Conservation (phyloP, 2,329 filamentous ascomycete genomes). For the Nemania abortiva region DNA sequence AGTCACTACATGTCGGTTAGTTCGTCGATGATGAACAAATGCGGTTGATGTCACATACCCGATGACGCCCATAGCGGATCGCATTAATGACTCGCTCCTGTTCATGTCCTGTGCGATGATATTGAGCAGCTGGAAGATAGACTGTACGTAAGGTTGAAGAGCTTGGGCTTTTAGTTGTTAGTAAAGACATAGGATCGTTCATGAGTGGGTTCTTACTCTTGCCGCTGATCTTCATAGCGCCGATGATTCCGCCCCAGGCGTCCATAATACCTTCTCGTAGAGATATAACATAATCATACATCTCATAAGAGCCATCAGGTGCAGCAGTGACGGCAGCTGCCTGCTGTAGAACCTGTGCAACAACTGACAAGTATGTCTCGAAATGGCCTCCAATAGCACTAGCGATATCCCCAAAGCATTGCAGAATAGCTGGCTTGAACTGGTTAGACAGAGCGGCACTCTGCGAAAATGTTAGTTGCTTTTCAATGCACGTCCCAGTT, state of each 20-base stretch:
- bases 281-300: constrained; percentile 96
- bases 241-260: constrained; percentile 96
- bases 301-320: constrained; percentile 88
- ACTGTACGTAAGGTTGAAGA: constrained; percentile 81
- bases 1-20: constrained; percentile 72
- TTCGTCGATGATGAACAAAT: neutral
- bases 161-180: constrained; percentile 67
- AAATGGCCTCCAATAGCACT: constrained; percentile 93
- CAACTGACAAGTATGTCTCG: constrained; percentile 91
- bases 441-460: constrained; percentile 91
- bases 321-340: constrained; percentile 84
- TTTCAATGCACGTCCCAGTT: constrained; percentile 2
- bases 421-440: constrained; percentile 97
- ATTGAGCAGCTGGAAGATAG: constrained; percentile 89
- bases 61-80: constrained; percentile 97
- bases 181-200: constrained; percentile 22
- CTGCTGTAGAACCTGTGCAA: constrained; percentile 94
- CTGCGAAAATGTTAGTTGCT: constrained; percentile 60
- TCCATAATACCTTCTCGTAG: constrained; percentile 98
- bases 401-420: constrained; percentile 98
- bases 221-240: constrained; percentile 86
- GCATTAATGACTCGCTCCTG: constrained; percentile 90
- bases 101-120: constrained; percentile 84
- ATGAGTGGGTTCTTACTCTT: constrained; percentile 70
- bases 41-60: constrained; percentile 70